These are phyloP conservation scores for Diaporthe sp. DNA, from an alignment of 2,329 filamentous ascomycete genomes.

Conservation along the genomic window DNA sequence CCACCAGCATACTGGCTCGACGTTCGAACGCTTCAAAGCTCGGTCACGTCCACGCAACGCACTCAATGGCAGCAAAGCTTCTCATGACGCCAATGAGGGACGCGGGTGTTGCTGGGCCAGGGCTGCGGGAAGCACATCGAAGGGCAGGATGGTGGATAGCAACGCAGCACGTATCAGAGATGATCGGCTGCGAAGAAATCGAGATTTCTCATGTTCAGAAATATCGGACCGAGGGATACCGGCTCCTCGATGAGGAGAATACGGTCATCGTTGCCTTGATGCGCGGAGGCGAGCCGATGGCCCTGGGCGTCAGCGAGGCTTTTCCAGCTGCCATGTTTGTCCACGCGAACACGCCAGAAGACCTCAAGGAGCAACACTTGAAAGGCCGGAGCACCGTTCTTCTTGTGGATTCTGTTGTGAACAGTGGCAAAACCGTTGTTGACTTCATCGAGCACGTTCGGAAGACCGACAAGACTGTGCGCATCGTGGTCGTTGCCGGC, in stretches of 20 bases:
- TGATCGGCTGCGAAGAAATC: conserved; percentile 65
- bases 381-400: conserved; percentile 57
- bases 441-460: conserved; percentile 65
- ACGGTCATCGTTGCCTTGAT: conserved; percentile 73
- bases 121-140: conserved; percentile 63
- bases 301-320: conserved; percentile 67
- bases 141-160: conserved; percentile 68
- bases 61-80: conserved; percentile 59
- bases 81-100: conserved; percentile 69
- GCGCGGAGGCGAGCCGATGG: conserved; percentile 75
- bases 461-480: conserved; percentile 52
- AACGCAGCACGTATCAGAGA: conserved; percentile 58
- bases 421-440: conserved; percentile 65
- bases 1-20: conserved; percentile 43
- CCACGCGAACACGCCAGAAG: conserved; percentile 56
- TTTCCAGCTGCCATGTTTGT: conserved; percentile 67
- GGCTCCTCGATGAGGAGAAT: conserved; percentile 59
- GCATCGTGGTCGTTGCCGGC: conserved; percentile 68
- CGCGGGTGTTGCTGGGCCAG: conserved; percentile 58
- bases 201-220: conserved; percentile 67
- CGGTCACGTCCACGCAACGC: conserved; percentile 16
- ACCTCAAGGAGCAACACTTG: conserved; percentile 61
- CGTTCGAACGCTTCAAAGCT: neutral
- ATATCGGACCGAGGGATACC: conserved; percentile 58
- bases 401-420: conserved; percentile 74